Evolutionary conservation across 345 rosid species (phyloP).

Genomic region (Salix exigua): DNA sequence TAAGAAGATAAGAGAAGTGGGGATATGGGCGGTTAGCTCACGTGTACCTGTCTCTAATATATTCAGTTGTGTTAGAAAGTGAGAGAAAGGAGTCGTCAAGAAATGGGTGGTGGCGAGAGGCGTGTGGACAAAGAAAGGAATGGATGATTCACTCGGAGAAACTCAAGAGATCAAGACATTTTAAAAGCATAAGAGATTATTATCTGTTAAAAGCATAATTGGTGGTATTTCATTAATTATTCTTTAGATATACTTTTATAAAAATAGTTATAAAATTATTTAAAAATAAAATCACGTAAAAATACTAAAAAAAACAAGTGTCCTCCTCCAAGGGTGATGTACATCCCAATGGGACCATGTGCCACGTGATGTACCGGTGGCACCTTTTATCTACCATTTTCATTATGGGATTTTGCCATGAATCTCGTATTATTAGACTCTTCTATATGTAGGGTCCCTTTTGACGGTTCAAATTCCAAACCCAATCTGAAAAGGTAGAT

Average conservation of each 20-base stretch:
- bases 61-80: conserved; percentile 30
- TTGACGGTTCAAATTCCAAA: conserved; percentile 17
- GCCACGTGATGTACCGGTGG: conserved; percentile 56
- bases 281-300: no score
- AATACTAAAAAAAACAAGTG: no score
- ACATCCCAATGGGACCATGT: conserved; percentile 57
- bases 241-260: no score
- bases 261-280: no score
- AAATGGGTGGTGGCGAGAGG: conserved; percentile 33
- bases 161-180: not conserved
- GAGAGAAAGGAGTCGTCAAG: not conserved
- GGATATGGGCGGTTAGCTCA: conserved; percentile 76
- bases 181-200: not conserved
- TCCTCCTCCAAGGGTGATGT: not conserved
- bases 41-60: conserved; percentile 59
- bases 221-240: no score
- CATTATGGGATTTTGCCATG: conserved; percentile 30
- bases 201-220: no score
- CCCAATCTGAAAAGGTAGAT: conserved; percentile 21
- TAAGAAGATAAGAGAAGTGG: conserved; percentile 41
- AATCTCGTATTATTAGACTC: conserved; percentile 15
- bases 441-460: conserved; percentile 17
- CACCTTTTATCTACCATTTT: conserved; percentile 12
- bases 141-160: conserved; percentile 19
- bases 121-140: conserved; percentile 57